A percentile compares a stretch with the other conserved stretches of the same genome.
Evolutionary conservation across 371 early-diverging fungal genomes (phyloP).

Genomic region (Umbelopsis sp.): DNA sequence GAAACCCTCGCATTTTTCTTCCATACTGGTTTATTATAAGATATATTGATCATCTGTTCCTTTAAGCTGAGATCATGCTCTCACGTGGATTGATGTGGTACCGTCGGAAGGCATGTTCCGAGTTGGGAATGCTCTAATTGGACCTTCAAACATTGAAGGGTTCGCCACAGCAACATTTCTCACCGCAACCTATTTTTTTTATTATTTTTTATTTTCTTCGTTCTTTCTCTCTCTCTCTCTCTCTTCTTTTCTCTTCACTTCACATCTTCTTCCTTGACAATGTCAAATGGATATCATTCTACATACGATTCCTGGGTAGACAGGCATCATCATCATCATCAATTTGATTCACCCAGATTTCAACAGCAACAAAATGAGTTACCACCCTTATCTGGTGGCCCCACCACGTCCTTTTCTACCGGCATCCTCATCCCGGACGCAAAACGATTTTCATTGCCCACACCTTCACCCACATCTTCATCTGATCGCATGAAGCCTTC

Average conservation of each 20-base stretch:
- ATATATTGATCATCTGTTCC: slow-evolving; percentile 18
- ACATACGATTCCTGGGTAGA: slow-evolving; percentile 18
- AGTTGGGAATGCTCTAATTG: slow-evolving; percentile 15
- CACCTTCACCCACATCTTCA: slow-evolving; percentile 8
- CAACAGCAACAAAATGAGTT: slow-evolving; percentile 19
- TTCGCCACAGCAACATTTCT: slow-evolving; percentile 22
- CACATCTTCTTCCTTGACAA: neutral
- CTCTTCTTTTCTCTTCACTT: neutral
- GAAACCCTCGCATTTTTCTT: neutral
- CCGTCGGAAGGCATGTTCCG: slow-evolving; percentile 32
- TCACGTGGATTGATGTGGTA: slow-evolving; percentile 35
- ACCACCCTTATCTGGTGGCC: slow-evolving; percentile 10
- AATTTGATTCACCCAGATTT: slow-evolving; percentile 15
- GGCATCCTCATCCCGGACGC: slow-evolving; percentile 17
- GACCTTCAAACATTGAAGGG: slow-evolving; percentile 19
- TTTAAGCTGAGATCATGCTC: slow-evolving; percentile 24
- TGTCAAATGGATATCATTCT: slow-evolving; percentile 16
- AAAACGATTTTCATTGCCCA: slow-evolving; percentile 15
- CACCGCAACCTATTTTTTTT: neutral
- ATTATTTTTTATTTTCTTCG: neutral
- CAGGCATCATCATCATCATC: slow-evolving; percentile 10
- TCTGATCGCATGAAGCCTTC: slow-evolving; percentile 12
- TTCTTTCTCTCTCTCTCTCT: neutral
- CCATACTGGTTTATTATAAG: slow-evolving; percentile 9
- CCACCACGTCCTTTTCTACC: slow-evolving; percentile 9